Percentiles rank a stretch among this genome's conserved stretches.
Conservation (phyloP, 306 rosid species). For the Hippophae tibetana region DNA sequence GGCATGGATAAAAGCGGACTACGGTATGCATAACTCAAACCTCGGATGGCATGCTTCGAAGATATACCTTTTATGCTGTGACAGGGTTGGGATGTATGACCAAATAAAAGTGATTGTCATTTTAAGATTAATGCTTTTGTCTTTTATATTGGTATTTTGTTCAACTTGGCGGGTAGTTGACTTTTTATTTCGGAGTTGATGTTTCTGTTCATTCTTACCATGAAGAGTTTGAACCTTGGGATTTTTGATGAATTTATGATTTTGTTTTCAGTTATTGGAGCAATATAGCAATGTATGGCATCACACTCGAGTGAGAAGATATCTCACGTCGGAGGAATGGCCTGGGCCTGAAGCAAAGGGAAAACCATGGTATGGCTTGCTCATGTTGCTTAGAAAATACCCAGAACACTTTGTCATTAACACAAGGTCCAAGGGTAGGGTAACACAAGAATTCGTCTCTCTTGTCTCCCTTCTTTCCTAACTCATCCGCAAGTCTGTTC, state of each 20-base stretch:
- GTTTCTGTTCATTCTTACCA: not conserved
- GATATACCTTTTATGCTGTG: too few relatives aligned
- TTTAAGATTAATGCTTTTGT: not conserved
- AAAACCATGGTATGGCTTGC: slow-evolving; percentile 94
- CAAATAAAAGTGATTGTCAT: not conserved
- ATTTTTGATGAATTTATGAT: not conserved
- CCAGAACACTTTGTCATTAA: slow-evolving; percentile 97
- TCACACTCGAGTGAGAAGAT: slow-evolving; percentile 73
- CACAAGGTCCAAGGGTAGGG: slow-evolving; percentile 87
- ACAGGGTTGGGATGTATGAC: too few relatives aligned
- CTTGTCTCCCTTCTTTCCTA: slow-evolving; percentile 84
- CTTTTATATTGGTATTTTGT: too few relatives aligned
- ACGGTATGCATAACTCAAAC: too few relatives aligned
- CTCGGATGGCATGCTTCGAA: too few relatives aligned
- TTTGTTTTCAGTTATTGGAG: slow-evolving; percentile 60
- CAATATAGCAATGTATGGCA: slow-evolving; percentile 75
- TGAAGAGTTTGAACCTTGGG: not conserved
- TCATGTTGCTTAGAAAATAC: slow-evolving; percentile 86
- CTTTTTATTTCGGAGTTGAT: not conserved
- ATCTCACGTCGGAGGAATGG: slow-evolving; percentile 86
- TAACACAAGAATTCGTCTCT: slow-evolving; percentile 81
- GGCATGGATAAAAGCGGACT: too few relatives aligned
- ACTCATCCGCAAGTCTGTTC: slow-evolving; percentile 11
- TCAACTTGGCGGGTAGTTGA: too few relatives aligned
- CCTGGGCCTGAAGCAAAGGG: slow-evolving; percentile 89